Conservation (phyloP, 1,284 basidiomycete species). For the Leccinum colubrinum region DNA sequence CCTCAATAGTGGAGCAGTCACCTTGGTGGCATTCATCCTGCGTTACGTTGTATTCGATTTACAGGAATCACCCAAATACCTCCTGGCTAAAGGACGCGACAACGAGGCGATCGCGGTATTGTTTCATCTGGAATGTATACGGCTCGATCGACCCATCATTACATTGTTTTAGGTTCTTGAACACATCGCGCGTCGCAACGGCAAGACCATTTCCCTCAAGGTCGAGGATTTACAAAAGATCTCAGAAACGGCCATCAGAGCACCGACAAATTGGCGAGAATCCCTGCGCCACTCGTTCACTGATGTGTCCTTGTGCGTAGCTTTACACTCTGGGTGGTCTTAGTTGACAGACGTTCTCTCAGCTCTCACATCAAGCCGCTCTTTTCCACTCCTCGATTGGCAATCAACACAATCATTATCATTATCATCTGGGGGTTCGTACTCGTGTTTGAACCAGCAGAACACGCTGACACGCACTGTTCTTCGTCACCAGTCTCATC, state of each 20-base stretch:
- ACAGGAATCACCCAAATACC: constrained; percentile 59
- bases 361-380: constrained; percentile 50
- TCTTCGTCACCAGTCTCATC: constrained; percentile 33
- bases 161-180: constrained; percentile 38
- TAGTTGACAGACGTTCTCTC: background rate
- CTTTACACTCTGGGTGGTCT: background rate
- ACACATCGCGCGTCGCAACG: constrained; percentile 53
- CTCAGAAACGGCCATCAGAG: constrained; percentile 19
- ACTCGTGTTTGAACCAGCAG: background rate
- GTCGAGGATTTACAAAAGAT: constrained; percentile 42
- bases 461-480: background rate
- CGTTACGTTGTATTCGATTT: constrained; percentile 49
- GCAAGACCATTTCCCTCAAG: constrained; percentile 43
- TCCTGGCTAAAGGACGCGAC: constrained; percentile 55
- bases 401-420: constrained; percentile 50
- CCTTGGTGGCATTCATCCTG: constrained; percentile 43
- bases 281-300: constrained; percentile 40
- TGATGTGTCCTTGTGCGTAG: constrained; percentile 39
- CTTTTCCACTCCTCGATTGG: constrained; percentile 49
- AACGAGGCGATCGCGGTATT: constrained; percentile 50
- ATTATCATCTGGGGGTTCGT: constrained; percentile 52
- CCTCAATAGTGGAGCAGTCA: constrained; percentile 41
- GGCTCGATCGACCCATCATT: background rate
- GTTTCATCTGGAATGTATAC: background rate
- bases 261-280: constrained; percentile 25